These are phyloP conservation scores for Fusarium ramigenum DNA, from an alignment of 2,329 filamentous ascomycete species.

Conservation along the genomic window DNA sequence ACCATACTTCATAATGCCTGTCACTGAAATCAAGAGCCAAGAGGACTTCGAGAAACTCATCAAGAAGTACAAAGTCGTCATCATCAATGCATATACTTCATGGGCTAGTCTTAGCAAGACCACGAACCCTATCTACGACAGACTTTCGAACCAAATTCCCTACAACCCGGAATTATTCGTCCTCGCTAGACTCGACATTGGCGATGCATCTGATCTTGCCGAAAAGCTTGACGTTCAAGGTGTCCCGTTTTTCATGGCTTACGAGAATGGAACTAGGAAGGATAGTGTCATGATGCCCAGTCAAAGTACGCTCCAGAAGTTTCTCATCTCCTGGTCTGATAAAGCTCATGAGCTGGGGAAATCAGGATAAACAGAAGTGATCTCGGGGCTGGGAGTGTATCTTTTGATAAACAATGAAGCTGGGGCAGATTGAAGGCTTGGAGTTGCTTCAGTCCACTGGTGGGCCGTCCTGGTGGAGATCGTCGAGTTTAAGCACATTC, in stretches of 20 bases:
- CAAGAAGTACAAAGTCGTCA: background rate
- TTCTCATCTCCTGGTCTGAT: background rate
- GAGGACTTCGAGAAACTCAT: accelerated
- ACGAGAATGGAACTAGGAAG: accelerated
- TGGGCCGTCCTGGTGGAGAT: no score
- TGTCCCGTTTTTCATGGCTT: background rate
- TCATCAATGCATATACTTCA: background rate
- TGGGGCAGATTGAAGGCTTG: background rate
- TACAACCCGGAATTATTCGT: background rate
- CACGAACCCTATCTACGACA: background rate
- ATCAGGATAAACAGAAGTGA: accelerated
- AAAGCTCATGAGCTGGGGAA: background rate
- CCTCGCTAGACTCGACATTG: background rate
- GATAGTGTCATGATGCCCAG: background rate
- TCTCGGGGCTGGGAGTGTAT: accelerated
- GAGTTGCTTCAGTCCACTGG: background rate
- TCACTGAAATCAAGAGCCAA: background rate
- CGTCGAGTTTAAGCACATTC: background rate
- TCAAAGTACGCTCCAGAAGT: background rate
- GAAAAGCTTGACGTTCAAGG: background rate
- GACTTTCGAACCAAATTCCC: accelerated
- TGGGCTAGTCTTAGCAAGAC: background rate
- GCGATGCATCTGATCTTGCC: accelerated
- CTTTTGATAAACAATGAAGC: background rate
- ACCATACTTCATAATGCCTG: accelerated